Conservation (phyloP, 768 basidiomycete species). For the Sistotremastrum niveocremeum region DNA sequence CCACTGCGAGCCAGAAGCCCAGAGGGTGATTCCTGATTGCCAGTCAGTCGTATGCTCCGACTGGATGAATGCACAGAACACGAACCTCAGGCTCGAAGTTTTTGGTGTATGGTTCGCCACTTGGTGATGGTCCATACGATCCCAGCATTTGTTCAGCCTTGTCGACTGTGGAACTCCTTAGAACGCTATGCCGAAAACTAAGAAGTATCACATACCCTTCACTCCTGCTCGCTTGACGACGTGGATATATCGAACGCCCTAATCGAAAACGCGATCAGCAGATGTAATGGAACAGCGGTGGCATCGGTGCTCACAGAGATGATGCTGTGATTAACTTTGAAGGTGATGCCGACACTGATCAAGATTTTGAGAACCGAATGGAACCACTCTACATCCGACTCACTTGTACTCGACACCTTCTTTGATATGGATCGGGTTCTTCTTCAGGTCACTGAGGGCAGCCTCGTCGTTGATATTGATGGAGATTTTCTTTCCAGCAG, state of each 20-base stretch:
- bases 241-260: constrained; percentile 82
- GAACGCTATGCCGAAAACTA: not conserved
- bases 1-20: constrained; percentile 79
- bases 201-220: constrained; percentile 35
- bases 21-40: constrained; percentile 33
- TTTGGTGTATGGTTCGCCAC: constrained; percentile 54
- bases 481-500: constrained; percentile 40
- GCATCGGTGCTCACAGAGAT: constrained; percentile 42
- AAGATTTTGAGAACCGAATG: constrained; percentile 4
- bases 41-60: not conserved
- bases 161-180: constrained; percentile 45
- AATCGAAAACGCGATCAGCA: constrained; percentile 7
- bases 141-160: constrained; percentile 92
- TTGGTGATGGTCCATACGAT: constrained; percentile 69
- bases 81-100: constrained; percentile 51
- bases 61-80: no score
- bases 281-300: not conserved
- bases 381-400: not conserved
- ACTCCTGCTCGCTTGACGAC: constrained; percentile 71
- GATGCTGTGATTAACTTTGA: constrained; percentile 84
- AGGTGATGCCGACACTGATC: constrained; percentile 60
- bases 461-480: constrained; percentile 50
- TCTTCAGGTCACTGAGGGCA: constrained; percentile 45
- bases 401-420: constrained; percentile 87
- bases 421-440: constrained; percentile 67